A percentile compares a stretch with the other conserved stretches of the same genome.
Evolutionary conservation across 805 yeast genomes (phyloP).

Genomic region (Saturnispora silvae): DNA sequence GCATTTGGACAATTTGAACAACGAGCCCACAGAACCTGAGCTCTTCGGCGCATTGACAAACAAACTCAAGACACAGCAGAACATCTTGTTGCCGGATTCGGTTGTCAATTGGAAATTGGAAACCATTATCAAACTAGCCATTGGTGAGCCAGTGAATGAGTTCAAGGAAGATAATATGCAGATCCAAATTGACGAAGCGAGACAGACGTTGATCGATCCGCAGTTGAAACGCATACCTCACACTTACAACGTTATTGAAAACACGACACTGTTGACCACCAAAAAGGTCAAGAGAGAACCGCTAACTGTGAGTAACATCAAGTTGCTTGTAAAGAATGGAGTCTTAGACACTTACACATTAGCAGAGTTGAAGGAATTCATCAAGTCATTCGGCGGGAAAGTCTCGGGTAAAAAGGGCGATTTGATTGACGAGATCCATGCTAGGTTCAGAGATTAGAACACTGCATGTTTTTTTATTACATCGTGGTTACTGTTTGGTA

Average conservation of each 20-base stretch:
- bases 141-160: background rate
- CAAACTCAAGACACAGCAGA: slow-evolving; percentile 12
- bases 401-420: no score
- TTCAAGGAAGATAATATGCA: no score
- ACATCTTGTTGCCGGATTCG: slow-evolving; percentile 20
- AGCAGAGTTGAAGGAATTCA: slow-evolving; percentile 33
- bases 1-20: slow-evolving; percentile 14
- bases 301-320: background rate
- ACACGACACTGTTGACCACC: slow-evolving; percentile 1
- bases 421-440: no score
- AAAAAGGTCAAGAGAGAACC: background rate
- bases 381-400: no score
- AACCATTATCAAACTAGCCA: slow-evolving; percentile 44
- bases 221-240: no score
- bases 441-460: no score
- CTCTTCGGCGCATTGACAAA: slow-evolving; percentile 17
- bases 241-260: slow-evolving; percentile 18
- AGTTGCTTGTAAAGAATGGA: slow-evolving; percentile 2
- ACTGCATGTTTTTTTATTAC: no score
- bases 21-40: slow-evolving; percentile 12
- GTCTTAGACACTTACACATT: slow-evolving; percentile 27
- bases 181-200: background rate
- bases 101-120: slow-evolving; percentile 56
- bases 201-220: no score
- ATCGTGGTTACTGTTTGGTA: no score